Percentiles rank a stretch among this genome's conserved stretches.
phyloP scores from a whole-genome alignment of 345 rosid genomes.

The Camelina laxa region DNA sequence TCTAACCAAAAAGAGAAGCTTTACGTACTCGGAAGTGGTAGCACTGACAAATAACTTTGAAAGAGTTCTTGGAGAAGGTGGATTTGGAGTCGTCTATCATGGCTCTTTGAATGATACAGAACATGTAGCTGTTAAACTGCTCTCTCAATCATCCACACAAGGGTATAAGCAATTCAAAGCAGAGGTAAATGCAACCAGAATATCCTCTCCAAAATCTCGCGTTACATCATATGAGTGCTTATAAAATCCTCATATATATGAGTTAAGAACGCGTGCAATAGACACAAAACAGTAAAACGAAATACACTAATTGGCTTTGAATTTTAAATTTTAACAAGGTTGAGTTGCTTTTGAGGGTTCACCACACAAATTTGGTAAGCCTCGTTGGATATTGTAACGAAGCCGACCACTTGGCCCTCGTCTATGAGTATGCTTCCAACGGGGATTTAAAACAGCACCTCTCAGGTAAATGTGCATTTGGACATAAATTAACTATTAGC shows the following conservation, averaged over 20 bases:
- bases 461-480: slow-evolving; percentile 18
- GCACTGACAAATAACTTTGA: slow-evolving; percentile 42
- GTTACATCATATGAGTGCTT: no score
- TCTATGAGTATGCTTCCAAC: slow-evolving; percentile 48
- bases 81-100: slow-evolving; percentile 44
- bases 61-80: slow-evolving; percentile 46
- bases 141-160: slow-evolving; percentile 44
- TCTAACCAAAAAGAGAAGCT: slow-evolving; percentile 30
- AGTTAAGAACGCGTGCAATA: neutral
- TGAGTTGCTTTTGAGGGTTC: slow-evolving; percentile 47
- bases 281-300: no score
- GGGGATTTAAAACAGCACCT: slow-evolving; percentile 32
- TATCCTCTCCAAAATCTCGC: no score
- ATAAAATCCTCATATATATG: no score
- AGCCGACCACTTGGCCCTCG: slow-evolving; percentile 35
- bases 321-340: neutral
- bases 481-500: no score
- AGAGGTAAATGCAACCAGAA: slow-evolving; percentile 30
- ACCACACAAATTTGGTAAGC: slow-evolving; percentile 44
- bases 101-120: slow-evolving; percentile 32
- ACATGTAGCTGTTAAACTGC: slow-evolving; percentile 46
- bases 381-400: slow-evolving; percentile 50
- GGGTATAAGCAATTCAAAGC: slow-evolving; percentile 47
- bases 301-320: no score
- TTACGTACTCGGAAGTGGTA: slow-evolving; percentile 37